Percentiles rank a stretch among this genome's conserved stretches.
Evolutionary conservation across 257 asterid species (phyloP).

Genomic region (Ocimum tenuiflorum): DNA sequence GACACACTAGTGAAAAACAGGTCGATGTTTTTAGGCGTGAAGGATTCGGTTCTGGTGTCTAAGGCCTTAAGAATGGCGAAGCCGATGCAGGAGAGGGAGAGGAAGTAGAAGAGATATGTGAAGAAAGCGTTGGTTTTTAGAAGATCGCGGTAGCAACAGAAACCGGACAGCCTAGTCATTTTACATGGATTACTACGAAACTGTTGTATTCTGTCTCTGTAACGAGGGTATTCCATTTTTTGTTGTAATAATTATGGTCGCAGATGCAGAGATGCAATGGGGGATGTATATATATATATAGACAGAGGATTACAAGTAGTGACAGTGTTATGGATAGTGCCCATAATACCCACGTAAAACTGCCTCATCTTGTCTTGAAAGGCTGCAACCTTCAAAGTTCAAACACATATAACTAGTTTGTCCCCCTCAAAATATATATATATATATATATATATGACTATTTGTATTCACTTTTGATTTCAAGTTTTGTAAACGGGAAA

Average conservation of each 20-base stretch:
- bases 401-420: too few species aligned
- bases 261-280: neutral
- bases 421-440: too few species aligned
- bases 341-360: too few species aligned
- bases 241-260: neutral
- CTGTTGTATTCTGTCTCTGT: neutral
- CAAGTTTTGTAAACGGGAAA: too few species aligned
- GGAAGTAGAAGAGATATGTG: slow-evolving; percentile 29
- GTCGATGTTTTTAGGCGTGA: slow-evolving; percentile 35
- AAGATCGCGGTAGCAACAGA: slow-evolving; percentile 7
- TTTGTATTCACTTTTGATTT: too few species aligned
- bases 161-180: slow-evolving; percentile 13
- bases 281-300: too few species aligned
- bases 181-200: too few species aligned
- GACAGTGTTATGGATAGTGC: too few species aligned
- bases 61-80: slow-evolving; percentile 28
- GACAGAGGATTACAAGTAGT: too few species aligned
- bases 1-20: slow-evolving; percentile 62
- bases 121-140: slow-evolving; percentile 23
- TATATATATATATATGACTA: too few species aligned
- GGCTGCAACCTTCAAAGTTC: too few species aligned
- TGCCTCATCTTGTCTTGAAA: too few species aligned
- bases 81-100: slow-evolving; percentile 38
- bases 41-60: slow-evolving; percentile 28
- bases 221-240: neutral